Percentiles rank a stretch among this genome's conserved stretches.
Conservation (phyloP, 2,329 filamentous ascomycete species). For the Bipolaris oryzae region DNA sequence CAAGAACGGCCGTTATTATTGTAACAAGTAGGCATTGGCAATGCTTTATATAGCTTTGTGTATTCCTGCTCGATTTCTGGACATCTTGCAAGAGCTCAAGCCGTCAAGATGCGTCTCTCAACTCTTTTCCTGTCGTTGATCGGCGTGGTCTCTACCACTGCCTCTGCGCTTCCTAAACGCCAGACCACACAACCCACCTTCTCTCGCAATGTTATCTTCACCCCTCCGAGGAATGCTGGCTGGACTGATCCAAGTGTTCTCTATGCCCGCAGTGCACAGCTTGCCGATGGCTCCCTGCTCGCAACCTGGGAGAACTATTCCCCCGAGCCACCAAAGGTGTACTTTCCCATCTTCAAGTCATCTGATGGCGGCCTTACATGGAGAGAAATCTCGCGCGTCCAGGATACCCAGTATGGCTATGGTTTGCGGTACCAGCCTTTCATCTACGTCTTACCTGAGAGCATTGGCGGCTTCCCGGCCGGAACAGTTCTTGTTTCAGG, state of each 20-base stretch:
- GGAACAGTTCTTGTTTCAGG: conserved; percentile 69
- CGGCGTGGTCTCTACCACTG: conserved; percentile 16
- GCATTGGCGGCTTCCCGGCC: conserved; percentile 62
- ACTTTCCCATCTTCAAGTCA: conserved; percentile 56
- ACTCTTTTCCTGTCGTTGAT: conserved; percentile 32
- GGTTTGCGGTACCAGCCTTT: conserved; percentile 73
- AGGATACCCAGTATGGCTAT: conserved; percentile 69
- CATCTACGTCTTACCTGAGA: conserved; percentile 66
- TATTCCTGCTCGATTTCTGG: neutral
- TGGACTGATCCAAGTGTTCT: conserved; percentile 57
- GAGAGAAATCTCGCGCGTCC: conserved; percentile 66
- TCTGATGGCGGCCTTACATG: conserved; percentile 60
- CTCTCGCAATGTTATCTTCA: conserved; percentile 49
- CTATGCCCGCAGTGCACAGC: conserved; percentile 58
- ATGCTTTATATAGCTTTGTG: conserved; percentile 11
- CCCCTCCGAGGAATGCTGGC: conserved; percentile 47
- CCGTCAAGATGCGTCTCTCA: conserved; percentile 40
- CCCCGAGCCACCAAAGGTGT: conserved; percentile 52
- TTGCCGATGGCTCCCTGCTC: conserved; percentile 54
- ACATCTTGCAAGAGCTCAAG: conserved; percentile 12
- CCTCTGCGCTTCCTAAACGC: conserved; percentile 31
- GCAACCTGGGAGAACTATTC: conserved; percentile 63
- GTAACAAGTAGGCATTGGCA: conserved; percentile 6
- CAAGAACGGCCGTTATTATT: neutral
- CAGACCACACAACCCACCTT: conserved; percentile 34